Evolutionary conservation across 495 filamentous ascomycete genomes (phyloP).

Genomic region (Xylaria nigripes): DNA sequence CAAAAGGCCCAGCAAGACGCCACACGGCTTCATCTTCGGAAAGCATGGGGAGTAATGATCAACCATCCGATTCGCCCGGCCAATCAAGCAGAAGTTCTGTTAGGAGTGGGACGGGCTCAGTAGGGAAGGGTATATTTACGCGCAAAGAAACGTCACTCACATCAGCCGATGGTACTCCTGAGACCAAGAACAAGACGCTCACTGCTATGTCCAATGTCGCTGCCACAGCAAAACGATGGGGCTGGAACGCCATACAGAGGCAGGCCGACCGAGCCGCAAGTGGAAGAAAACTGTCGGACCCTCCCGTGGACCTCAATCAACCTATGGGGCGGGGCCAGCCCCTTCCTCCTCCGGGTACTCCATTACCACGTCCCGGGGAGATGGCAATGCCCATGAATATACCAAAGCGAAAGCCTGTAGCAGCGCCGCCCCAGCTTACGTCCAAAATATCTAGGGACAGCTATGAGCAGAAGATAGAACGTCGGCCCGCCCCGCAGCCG

Average conservation of each 20-base stretch:
- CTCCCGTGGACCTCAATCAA: conserved; percentile 46
- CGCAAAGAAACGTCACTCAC: conserved; percentile 29
- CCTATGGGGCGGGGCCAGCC: conserved; percentile 70
- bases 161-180: conserved; percentile 20
- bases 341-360: conserved; percentile 65
- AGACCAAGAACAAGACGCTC: conserved; percentile 36
- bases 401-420: conserved; percentile 40
- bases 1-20: conserved; percentile 28
- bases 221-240: conserved; percentile 78
- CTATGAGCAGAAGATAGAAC: conserved; percentile 23
- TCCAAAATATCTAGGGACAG: conserved; percentile 18
- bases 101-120: conserved; percentile 30
- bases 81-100: conserved; percentile 29
- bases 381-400: conserved; percentile 48
- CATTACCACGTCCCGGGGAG: conserved; percentile 48
- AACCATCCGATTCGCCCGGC: conserved; percentile 23
- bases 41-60: conserved; percentile 21
- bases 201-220: conserved; percentile 64
- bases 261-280: conserved; percentile 32
- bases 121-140: conserved; percentile 31
- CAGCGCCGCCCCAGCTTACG: conserved; percentile 26
- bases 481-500: conserved; percentile 37
- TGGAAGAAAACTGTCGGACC: conserved; percentile 16
- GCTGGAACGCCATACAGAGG: conserved; percentile 60
- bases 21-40: conserved; percentile 35